Evolutionary conservation across 163 green algal genomes (phyloP).

Genomic region (Chlorella variabilis): DNA sequence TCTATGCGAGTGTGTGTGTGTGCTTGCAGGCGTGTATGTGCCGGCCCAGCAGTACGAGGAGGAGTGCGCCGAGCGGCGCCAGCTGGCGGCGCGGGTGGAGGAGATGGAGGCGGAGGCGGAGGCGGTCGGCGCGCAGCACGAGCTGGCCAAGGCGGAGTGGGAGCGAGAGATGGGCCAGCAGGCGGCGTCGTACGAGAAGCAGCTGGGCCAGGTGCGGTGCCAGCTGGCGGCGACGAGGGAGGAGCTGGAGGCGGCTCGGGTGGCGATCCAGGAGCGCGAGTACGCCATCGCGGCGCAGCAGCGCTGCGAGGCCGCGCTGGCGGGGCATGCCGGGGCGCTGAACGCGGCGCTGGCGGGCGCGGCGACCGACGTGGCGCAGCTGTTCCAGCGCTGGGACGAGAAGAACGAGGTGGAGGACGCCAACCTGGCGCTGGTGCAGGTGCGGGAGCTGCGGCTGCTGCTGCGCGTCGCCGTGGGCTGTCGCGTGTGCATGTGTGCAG

Average conservation of each 20-base stretch:
- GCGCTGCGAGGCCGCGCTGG: conserved; percentile 71
- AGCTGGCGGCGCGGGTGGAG: conserved; percentile 50
- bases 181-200: conserved; percentile 6
- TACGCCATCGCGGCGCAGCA: conserved; percentile 74
- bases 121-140: conserved; percentile 17
- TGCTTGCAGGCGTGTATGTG: conserved; percentile 72
- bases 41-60: conserved; percentile 64
- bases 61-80: conserved; percentile 70
- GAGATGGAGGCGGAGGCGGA: conserved; percentile 60
- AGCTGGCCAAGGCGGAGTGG: conserved; percentile 39
- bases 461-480: too few species aligned
- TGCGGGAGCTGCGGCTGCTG: not conserved
- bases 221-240: conserved; percentile 50
- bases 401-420: conserved; percentile 40
- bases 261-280: conserved; percentile 72
- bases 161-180: conserved; percentile 19
- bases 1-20: too few species aligned
- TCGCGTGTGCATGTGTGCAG: too few species aligned
- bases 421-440: conserved; percentile 50
- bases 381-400: conserved; percentile 58
- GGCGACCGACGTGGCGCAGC: conserved; percentile 51
- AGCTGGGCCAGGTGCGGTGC: conserved; percentile 35
- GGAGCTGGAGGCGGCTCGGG: conserved; percentile 51
- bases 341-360: conserved; percentile 56
- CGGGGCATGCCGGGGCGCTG: conserved; percentile 62